Conservation (phyloP, 1,284 basidiomycete genomes). For the Lignosus rhinocerotis region DNA sequence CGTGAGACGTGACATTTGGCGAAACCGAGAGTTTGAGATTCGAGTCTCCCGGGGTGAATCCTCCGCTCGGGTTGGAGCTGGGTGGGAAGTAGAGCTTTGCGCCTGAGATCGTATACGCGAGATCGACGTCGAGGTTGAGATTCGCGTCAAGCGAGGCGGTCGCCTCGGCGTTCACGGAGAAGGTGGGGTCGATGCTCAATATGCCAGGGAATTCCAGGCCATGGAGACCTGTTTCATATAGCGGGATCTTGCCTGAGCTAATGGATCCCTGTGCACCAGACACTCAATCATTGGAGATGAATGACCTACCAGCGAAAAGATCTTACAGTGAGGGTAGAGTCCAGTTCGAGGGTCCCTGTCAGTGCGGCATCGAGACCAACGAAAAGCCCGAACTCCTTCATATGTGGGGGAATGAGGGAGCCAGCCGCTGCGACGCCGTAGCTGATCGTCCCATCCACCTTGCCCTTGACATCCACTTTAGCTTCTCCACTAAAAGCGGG, state of each 20-base stretch:
- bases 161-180: slow-evolving; percentile 19
- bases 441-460: slow-evolving; percentile 36
- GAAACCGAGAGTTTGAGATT: slow-evolving; percentile 44
- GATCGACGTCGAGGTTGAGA: slow-evolving; percentile 17
- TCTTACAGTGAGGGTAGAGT: slow-evolving; percentile 36
- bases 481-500: slow-evolving; percentile 34
- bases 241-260: slow-evolving; percentile 35
- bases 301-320: neutral
- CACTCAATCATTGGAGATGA: neutral
- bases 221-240: slow-evolving; percentile 40
- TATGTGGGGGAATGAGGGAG: slow-evolving; percentile 40
- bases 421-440: slow-evolving; percentile 44
- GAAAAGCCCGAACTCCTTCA: slow-evolving; percentile 36
- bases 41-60: slow-evolving; percentile 21
- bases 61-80: slow-evolving; percentile 3
- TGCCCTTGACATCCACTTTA: slow-evolving; percentile 42
- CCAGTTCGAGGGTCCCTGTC: slow-evolving; percentile 24
- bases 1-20: slow-evolving; percentile 41
- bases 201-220: slow-evolving; percentile 43
- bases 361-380: slow-evolving; percentile 34
- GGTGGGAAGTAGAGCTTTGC: slow-evolving; percentile 48
- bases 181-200: slow-evolving; percentile 37
- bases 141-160: slow-evolving; percentile 21
- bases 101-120: slow-evolving; percentile 31
- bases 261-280: slow-evolving; percentile 33